phyloP scores from a whole-genome alignment of 1,139 yeast species.

The Yamadazyma conglobata region DNA sequence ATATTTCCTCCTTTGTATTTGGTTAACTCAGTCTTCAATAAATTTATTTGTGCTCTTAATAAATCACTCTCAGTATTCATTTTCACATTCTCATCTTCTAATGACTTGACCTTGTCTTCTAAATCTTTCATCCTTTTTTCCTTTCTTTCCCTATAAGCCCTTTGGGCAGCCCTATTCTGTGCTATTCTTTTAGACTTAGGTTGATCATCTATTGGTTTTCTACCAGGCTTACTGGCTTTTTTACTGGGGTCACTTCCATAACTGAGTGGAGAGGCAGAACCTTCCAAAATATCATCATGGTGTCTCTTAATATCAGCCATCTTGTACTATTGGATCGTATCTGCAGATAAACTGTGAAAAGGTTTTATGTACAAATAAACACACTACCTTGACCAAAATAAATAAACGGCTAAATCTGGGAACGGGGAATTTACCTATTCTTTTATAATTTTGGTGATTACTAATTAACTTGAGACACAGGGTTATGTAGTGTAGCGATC shows the following conservation, averaged over 20 bases:
- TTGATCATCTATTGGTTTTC: conserved; percentile 76
- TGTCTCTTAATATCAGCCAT: conserved; percentile 38
- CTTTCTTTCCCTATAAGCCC: conserved; percentile 94
- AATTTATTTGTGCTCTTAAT: conserved; percentile 69
- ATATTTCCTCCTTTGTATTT: conserved; percentile 50
- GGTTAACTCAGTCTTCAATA: conserved; percentile 68
- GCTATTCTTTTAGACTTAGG: conserved; percentile 89
- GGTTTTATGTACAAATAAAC: too few species aligned
- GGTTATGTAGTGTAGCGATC: too few species aligned
- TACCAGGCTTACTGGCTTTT: conserved; percentile 45
- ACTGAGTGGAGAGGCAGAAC: conserved; percentile 2
- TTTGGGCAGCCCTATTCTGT: conserved; percentile 95
- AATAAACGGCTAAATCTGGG: too few species aligned
- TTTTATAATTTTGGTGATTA: conserved; percentile 15
- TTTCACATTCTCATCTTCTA: conserved; percentile 68
- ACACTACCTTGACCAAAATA: too few species aligned
- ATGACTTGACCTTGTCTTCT: conserved; percentile 67
- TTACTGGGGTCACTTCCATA: conserved; percentile 23
- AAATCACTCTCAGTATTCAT: conserved; percentile 70
- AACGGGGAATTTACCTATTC: too few species aligned
- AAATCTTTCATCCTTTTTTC: conserved; percentile 83
- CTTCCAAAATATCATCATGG: conserved; percentile 20
- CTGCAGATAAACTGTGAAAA: too few species aligned
- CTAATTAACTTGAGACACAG: conserved; percentile 1
- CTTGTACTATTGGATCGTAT: too few species aligned